phyloP scores from a whole-genome alignment of 1,284 basidiomycete genomes.

The Rhodotorula glutinis region DNA sequence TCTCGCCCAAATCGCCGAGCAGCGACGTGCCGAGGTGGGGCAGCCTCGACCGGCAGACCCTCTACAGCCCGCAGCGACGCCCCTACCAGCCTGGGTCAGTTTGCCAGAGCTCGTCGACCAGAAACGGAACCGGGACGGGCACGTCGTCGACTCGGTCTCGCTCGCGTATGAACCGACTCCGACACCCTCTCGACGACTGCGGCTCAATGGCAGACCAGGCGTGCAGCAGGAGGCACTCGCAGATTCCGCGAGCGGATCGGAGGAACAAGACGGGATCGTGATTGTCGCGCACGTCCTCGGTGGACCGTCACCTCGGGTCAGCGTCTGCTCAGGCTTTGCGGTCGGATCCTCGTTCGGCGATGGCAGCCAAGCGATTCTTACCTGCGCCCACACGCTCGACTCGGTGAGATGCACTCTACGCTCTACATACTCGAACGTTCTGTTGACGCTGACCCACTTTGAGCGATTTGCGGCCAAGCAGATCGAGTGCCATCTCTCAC shows the following conservation, averaged over 20 bases:
- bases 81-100: not conserved
- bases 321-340: conserved; percentile 64
- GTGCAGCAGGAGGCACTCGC: not conserved
- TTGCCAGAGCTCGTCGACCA: conserved; percentile 2
- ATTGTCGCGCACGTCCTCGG: conserved; percentile 61
- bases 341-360: conserved; percentile 47
- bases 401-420: conserved; percentile 53
- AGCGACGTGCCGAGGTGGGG: not conserved
- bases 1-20: conserved; percentile 10
- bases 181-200: not conserved
- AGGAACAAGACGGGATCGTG: conserved; percentile 52
- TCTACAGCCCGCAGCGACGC: not conserved
- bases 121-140: not conserved
- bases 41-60: not conserved
- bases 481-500: conserved; percentile 48
- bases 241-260: conserved; percentile 14
- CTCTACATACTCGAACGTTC: too few relatives aligned
- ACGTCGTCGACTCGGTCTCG: conserved; percentile 3
- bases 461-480: conserved; percentile 36
- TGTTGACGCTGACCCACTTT: not conserved
- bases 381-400: conserved; percentile 67
- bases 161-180: conserved; percentile 27
- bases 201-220: not conserved
- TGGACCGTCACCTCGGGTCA: conserved; percentile 53
- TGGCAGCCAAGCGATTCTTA: conserved; percentile 53